These are phyloP conservation scores for Colletotrichum euphorbiae DNA, from an alignment of 2,329 filamentous ascomycete species.

Conservation along the genomic window DNA sequence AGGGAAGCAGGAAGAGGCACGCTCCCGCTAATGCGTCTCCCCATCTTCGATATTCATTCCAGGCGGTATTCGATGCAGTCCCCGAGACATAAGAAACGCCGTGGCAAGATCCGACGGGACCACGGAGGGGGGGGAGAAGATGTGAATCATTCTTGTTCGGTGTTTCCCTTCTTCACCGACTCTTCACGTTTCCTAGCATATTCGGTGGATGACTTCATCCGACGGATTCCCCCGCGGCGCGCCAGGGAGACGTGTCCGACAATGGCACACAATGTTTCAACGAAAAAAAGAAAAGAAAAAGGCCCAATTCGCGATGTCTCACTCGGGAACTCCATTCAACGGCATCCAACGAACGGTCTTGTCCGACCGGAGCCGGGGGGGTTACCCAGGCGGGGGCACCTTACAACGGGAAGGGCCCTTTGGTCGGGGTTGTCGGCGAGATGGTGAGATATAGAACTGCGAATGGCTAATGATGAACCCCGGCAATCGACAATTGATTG, in stretches of 20 bases:
- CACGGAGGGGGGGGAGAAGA: neutral
- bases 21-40: conserved; percentile 35
- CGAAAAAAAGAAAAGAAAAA: neutral
- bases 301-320: conserved; percentile 19
- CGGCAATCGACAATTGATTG: conserved; percentile 16
- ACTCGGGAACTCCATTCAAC: conserved; percentile 19
- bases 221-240: neutral
- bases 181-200: conserved; percentile 36
- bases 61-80: conserved; percentile 37
- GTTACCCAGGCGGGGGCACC: conserved; percentile 3
- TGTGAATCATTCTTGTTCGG: conserved; percentile 25
- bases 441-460: conserved; percentile 10
- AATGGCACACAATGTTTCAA: conserved; percentile 9
- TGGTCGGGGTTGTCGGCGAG: neutral
- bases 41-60: conserved; percentile 34
- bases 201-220: conserved; percentile 35
- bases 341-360: conserved; percentile 27
- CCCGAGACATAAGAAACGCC: conserved; percentile 34
- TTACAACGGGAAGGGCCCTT: conserved; percentile 1
- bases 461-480: conserved; percentile 2
- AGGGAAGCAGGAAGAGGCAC: conserved; percentile 35
- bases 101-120: conserved; percentile 27
- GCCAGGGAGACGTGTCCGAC: conserved; percentile 22
- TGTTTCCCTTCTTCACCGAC: conserved; percentile 40
- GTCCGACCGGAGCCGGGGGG: conserved; percentile 21